These are phyloP conservation scores for Bauhinia variegata DNA, from an alignment of 306 rosid genomes.

Conservation along the genomic window DNA sequence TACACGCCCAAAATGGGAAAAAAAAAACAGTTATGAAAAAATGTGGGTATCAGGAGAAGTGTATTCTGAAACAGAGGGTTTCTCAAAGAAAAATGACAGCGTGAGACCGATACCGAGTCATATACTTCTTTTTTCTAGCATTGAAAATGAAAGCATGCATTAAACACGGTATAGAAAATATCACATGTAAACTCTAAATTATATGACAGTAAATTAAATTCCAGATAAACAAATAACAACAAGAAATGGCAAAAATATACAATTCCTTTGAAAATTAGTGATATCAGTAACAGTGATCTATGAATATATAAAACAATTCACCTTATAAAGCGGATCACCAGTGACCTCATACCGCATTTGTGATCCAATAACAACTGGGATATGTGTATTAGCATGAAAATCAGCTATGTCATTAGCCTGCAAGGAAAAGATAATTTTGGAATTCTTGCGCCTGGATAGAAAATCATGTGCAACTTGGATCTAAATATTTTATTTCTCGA, in stretches of 20 bases:
- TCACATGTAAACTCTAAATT: constrained; percentile 1
- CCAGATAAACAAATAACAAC: constrained; percentile 14
- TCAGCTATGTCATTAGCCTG: constrained; percentile 72
- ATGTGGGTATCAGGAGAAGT: constrained; percentile 6
- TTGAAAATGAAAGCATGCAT: constrained; percentile 10
- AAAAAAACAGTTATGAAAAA: constrained; percentile 10
- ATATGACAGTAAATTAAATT: not conserved
- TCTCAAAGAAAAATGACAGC: not conserved
- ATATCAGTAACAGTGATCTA: constrained; percentile 15
- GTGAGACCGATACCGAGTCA: not conserved
- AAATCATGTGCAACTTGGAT: constrained; percentile 8
- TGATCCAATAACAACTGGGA: constrained; percentile 83
- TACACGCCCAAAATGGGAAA: too few relatives aligned
- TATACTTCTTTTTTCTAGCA: constrained; percentile 11
- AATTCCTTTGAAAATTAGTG: not conserved
- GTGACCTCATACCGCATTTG: constrained; percentile 87
- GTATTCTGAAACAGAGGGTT: not conserved
- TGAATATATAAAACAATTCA: constrained; percentile 36
- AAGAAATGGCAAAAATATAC: constrained; percentile 9
- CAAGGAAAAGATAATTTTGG: constrained; percentile 2
- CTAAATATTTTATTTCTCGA: too few relatives aligned
- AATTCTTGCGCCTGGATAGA: not conserved
- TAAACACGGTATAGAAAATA: not conserved
- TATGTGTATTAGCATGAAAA: constrained; percentile 83
- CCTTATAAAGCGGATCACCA: constrained; percentile 89